These are phyloP conservation scores for Penicillium longicatenatum DNA, from an alignment of 495 filamentous ascomycete species.

Conservation along the genomic window DNA sequence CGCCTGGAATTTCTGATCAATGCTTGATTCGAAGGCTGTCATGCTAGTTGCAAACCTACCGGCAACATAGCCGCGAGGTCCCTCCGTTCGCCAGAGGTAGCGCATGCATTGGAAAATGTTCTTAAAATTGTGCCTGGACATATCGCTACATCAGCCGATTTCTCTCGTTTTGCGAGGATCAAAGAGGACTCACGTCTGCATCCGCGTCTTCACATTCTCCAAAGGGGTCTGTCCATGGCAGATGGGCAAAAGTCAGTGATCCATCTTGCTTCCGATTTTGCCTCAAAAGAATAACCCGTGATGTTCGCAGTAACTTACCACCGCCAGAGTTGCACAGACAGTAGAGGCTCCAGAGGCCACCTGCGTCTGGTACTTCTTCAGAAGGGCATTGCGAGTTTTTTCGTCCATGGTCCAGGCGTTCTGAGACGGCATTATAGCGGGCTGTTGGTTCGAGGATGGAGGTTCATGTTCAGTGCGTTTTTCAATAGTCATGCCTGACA, in stretches of 20 bases:
- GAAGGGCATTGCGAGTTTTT: conserved; percentile 39
- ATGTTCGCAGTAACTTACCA: conserved; percentile 36
- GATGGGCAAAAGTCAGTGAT: background rate
- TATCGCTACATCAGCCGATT: background rate
- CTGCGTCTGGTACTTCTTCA: conserved; percentile 51
- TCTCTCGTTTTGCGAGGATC: background rate
- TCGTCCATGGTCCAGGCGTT: conserved; percentile 45
- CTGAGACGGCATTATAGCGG: conserved; percentile 37
- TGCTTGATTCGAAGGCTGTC: background rate
- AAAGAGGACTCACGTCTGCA: conserved; percentile 46
- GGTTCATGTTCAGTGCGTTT: conserved; percentile 49
- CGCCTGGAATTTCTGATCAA: conserved; percentile 49
- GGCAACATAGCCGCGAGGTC: conserved; percentile 49
- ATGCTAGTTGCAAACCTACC: conserved; percentile 29
- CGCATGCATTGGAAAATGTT: conserved; percentile 44
- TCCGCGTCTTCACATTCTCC: conserved; percentile 53
- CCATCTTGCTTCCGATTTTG: background rate
- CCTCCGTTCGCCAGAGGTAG: conserved; percentile 50
- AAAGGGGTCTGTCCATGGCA: conserved; percentile 39
- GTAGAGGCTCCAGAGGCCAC: conserved; percentile 48
- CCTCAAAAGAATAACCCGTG: background rate
- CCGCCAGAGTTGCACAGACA: conserved; percentile 46
- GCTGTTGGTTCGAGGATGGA: conserved; percentile 29
- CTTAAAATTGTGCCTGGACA: conserved; percentile 43
- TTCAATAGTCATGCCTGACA: conserved; percentile 45